Percentiles rank a stretch among this genome's conserved stretches.
Conservation (phyloP, 2,329 filamentous ascomycete genomes). For the Aureobasidium sp. region DNA sequence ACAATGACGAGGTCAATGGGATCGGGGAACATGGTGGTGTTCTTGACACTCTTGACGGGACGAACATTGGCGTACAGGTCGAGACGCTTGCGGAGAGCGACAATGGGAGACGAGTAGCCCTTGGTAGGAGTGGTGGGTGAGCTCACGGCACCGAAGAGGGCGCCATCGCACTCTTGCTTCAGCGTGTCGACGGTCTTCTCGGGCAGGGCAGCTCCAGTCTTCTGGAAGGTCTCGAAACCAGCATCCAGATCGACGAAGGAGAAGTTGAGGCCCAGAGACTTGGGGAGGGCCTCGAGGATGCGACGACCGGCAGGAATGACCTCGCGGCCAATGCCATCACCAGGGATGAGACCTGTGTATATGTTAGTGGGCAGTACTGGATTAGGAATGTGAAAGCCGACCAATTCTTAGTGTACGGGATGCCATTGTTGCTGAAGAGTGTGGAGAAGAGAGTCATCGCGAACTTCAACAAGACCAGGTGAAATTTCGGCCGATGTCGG, state of each 20-base stretch:
- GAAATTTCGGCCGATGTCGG: constrained; percentile 16
- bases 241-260: constrained; percentile 89
- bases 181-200: constrained; percentile 87
- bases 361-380: neutral
- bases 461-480: neutral
- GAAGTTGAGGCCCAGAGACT: constrained; percentile 89
- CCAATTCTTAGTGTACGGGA: constrained; percentile 62
- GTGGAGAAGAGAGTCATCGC: constrained; percentile 7
- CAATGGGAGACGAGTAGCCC: constrained; percentile 94
- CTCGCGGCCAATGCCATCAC: constrained; percentile 96
- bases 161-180: constrained; percentile 86
- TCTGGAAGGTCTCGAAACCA: constrained; percentile 88
- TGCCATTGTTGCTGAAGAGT: constrained; percentile 43
- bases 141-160: constrained; percentile 89
- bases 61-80: constrained; percentile 96
- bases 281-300: constrained; percentile 83
- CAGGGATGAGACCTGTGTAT: constrained; percentile 77
- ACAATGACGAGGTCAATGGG: constrained; percentile 93
- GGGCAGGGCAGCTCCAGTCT: constrained; percentile 79
- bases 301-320: constrained; percentile 91
- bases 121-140: constrained; percentile 84
- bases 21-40: constrained; percentile 51
- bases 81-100: constrained; percentile 89
- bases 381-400: constrained; percentile 32
- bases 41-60: constrained; percentile 75